Evolutionary conservation across 2,329 filamentous ascomycete genomes (phyloP), one percentile per base, ranked within the genome.

Genomic region (Claviceps pazoutovae): DNA sequence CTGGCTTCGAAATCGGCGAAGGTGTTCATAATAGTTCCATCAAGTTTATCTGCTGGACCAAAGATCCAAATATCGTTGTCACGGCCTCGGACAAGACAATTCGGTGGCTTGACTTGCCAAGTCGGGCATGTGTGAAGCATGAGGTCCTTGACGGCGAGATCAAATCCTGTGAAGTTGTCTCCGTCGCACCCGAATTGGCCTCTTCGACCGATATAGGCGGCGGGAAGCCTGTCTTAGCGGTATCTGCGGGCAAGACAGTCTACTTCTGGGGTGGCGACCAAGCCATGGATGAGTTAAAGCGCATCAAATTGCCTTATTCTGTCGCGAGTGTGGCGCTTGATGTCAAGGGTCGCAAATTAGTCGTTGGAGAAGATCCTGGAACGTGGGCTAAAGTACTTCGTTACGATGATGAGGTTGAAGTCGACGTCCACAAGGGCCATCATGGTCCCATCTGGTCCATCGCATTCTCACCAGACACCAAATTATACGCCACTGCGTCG

Each of bases 391-490:
- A 88, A 54, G 86, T 97, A 5, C 94, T 95, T 71, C 82, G 89
- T 61, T 91, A 89, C 69, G 88, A 96, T 54, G 83, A 84, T 48
- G 85, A 85, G 59, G 76, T 79, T 57, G 89, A 95, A 66, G 72
- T 96, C 44, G 93, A 97, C 65, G 84, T 91, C 13, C 88, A 95
- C 71, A 96, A 96, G 69, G 93, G 93, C 23, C 93, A 98, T 60
- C 93, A 98, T 62, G 93, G 93, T 1, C 91, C 91, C 1, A 93
- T 98, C 56, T 98, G 93, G 93, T 95, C 89, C 5, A 83, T 94
- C 54, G 84, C 85, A 52, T 98, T 95, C 68, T 93, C 90, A 0
- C 93, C 93, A 0, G 93, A 98, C 62, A 90, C 90, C 46, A 96
- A 95, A 65, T 73, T 98, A 7, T 98, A 97, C 64, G 93, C 90